phyloP scores from a whole-genome alignment of 176 grass and related monocot genomes.

The Tuctoria greenei region DNA sequence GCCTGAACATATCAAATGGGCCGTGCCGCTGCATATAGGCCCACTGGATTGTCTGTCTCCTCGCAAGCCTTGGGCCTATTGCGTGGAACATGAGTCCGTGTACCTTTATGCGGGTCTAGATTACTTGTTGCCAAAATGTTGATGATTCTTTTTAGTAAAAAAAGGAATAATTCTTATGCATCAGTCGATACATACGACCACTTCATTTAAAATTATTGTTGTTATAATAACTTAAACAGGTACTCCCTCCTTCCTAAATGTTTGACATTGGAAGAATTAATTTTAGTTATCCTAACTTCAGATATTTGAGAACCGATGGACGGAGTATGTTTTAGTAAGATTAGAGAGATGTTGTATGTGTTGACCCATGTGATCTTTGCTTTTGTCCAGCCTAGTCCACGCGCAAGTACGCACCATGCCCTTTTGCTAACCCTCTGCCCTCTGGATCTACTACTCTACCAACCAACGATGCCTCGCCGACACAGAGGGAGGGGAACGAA shows the following conservation, averaged over 20 bases:
- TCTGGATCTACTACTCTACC: not conserved
- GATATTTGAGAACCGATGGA: too few relatives aligned
- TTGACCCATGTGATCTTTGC: not conserved
- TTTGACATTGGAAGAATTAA: too few relatives aligned
- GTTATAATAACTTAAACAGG: too few relatives aligned
- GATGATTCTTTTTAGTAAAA: too few relatives aligned
- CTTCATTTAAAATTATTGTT: too few relatives aligned
- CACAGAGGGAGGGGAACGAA: not conserved
- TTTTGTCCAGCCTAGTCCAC: not conserved
- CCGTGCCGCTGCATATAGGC: not conserved
- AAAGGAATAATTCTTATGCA: too few relatives aligned
- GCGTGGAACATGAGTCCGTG: not conserved
- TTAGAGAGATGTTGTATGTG: not conserved
- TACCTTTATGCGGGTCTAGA: too few relatives aligned
- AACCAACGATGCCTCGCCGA: not conserved
- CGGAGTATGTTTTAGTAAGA: too few relatives aligned
- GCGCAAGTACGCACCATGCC: not conserved
- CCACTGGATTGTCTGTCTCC: not conserved
- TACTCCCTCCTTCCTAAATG: too few relatives aligned
- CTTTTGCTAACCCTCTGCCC: not conserved
- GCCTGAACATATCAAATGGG: not conserved
- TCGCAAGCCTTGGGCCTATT: not conserved
- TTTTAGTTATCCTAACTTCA: too few relatives aligned
- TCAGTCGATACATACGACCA: too few relatives aligned
- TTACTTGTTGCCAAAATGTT: too few relatives aligned